Evolutionary conservation across 2,329 filamentous ascomycete genomes (phyloP), one percentile per base, ranked within the genome.

Genomic region (Aspergillus arachidicola): DNA sequence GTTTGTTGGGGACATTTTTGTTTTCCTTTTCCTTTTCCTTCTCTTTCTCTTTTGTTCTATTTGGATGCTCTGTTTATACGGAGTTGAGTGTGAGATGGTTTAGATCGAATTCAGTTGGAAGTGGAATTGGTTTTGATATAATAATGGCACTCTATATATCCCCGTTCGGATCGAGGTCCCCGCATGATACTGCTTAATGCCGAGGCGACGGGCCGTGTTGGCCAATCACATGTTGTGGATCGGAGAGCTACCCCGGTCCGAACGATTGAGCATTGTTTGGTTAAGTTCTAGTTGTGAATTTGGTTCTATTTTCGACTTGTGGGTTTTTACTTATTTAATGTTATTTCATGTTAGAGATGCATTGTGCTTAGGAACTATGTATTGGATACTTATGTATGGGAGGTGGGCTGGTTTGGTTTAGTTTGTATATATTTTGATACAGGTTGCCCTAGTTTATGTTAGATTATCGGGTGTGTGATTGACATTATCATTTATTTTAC

Each of bases 191-290:
- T 21, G 23, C 11, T 16, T 10, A 28, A 32, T 34, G 34, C 58
- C 58, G 58, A 60, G 58, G 58, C 43, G n/a, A 30, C 0, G 11
- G 26, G 14, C 6, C 19, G 19, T 54, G 19, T 54, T 30, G 51
- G 51, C 51, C 51, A 54, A 54, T 54, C 51, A 54, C 51, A 54
- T 54, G 51, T 36, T 7, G 28, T 23, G 5, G 28, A 54, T 30
- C 46, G 4, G 26, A 7, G 23, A 28, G 5, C 21, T 14, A 14
- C 21, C 38, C 38, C 38, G 38, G 38, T n/a, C 38, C 38, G 38
- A 41, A 41, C 34, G 2, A 32, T 9, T 9, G 30, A 14, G 4
- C 11, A 14, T 14, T 36, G 34, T 36, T 36, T 36, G 34, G 34
- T 36, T 11, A 36, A 36, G 34, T 16, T 14, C 16, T 36, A 6